Base-by-base conservation (phyloP, 305 asterid species). In the Fraxinus greggii region DNA sequence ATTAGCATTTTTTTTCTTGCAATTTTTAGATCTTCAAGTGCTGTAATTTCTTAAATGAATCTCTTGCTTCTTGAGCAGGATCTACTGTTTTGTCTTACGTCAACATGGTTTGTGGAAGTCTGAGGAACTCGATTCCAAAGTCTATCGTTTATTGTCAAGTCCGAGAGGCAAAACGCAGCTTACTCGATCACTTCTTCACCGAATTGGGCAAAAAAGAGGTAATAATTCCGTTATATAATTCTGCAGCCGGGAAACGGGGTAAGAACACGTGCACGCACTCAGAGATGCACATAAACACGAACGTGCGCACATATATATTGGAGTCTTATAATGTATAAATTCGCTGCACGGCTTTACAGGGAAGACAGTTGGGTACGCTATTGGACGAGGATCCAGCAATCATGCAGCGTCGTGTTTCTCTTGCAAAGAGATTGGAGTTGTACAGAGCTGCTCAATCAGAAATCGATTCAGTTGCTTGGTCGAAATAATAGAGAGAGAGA, bases 381-480 rank as follows among this genome's bases (percentile, higher is more conserved):
- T 86, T 93, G 91, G 96, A 93, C 15, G 97, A 93, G 90, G 97
- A 93, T 87, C 97, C 97, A 1, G 89, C 92, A 38, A 81, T 93
- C 45, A 91, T 92, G 92, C 91, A 93, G 80, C 85, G 92, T 23
- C 89, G 94, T 0, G 21, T 86, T 63, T 92, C 96, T 56, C 88
- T 92, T 40, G 94, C 88, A 15, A 92, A 92, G 93, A 92, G 97
- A 84, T 82, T 93, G 81, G 97, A 93, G 87, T 75, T 93, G 82
- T 93, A 93, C 86, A 88, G 90, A 87, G 81, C 91, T 76, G 94
- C 97, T 78, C 94, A 91, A 83, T 81, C 90, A 1, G 97, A 93
- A 89, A 92, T 92, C 32, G 96, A 90, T 83, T 84, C 93, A 72
- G 94, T 92, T 24, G 94, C 94, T 29, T 90, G 97, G 97, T 89